Base-by-base conservation (phyloP, 495 filamentous ascomycete species). In the Neurospora cerealis region DNA sequence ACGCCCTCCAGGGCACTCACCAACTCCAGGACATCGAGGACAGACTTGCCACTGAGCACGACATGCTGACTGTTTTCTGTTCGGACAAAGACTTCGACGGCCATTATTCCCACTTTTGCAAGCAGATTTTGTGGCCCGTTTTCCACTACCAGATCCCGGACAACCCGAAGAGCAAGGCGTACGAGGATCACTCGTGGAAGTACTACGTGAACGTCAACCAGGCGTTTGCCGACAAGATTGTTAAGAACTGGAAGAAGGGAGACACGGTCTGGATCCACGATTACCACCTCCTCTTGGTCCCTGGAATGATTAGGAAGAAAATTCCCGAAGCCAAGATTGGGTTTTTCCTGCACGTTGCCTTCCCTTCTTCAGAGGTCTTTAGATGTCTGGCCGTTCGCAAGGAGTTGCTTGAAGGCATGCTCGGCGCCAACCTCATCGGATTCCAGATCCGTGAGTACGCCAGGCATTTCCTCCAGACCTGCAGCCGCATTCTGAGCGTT, bases 121-220 rank as follows among this genome's bases (percentile, higher is more conserved):
- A 97, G 79, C 90, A 93, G 79, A 93, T 94, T 69, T 87, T 95
- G 28, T 94, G 92, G 92, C 93, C 92, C 8, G 93, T 97, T 42
- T 96, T 97, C 81, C 94, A 98, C 81, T 97, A 98, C 80, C 93
- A 96, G 81, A 96, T 97, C 74, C 95, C 95, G 3, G 95, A 97
- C 80, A 94, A 96, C 79, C 95, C 95, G 13, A 97, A 97, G 86
- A 97, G 93, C 89, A 97, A 97, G 84, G 95, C 95, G 0, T 98
- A 97, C 78, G 91, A 94, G 79, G 95, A 98, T 78, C 94, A 98
- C 77, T 97, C 94, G 2, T 98, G 93, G 93, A 88, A 93, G 77
- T 97, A 93, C 82, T 98, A 97, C 78, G 91, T 93, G 73, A 93
- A 91, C 48, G 84, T 97, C 77, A 97, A 97, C 83, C 91, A 94